Conservation (phyloP, 352 stramenopile genomes). For the Globisporangium apiculatum region DNA sequence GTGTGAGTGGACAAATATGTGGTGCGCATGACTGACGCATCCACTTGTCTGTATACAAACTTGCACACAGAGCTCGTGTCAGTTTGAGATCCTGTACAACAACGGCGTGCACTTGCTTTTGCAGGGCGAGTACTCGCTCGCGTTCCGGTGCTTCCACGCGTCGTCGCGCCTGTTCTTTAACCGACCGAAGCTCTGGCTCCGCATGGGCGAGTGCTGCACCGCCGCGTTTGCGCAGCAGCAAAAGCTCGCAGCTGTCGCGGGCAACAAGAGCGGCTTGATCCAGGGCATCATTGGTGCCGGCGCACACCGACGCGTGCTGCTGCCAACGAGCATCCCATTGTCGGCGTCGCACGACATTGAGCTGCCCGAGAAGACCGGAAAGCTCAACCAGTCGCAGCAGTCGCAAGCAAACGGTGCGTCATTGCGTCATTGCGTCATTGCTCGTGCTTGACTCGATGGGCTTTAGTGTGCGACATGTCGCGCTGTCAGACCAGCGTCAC, state of each 20-base stretch:
- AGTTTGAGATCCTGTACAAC: slow-evolving; percentile 91
- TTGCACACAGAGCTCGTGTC: slow-evolving; percentile 42
- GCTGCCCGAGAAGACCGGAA: slow-evolving; percentile 47
- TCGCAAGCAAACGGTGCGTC: slow-evolving; percentile 21
- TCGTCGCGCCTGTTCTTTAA: slow-evolving; percentile 89
- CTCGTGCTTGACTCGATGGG: not conserved
- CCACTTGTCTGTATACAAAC: too few relatives aligned
- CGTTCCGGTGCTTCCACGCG: slow-evolving; percentile 87
- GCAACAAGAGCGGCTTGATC: slow-evolving; percentile 81
- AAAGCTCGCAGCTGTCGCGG: slow-evolving; percentile 37
- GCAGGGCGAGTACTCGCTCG: slow-evolving; percentile 70
- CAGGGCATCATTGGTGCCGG: slow-evolving; percentile 71
- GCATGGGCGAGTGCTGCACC: slow-evolving; percentile 89
- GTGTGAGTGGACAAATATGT: not conserved
- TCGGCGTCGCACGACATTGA: slow-evolving; percentile 62
- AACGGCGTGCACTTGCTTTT: slow-evolving; percentile 87
- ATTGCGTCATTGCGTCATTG: not conserved
- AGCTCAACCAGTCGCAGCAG: slow-evolving; percentile 25
- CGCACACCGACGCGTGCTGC: slow-evolving; percentile 73
- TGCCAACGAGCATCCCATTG: slow-evolving; percentile 58
- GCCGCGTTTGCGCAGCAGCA: slow-evolving; percentile 72
- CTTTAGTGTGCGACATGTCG: too few relatives aligned
- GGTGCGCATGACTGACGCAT: not conserved
- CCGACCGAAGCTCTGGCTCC: slow-evolving; percentile 88
- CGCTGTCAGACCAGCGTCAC: not conserved